These are phyloP conservation scores for Lodderomyces parapsilosis DNA, from an alignment of 1,139 yeast species.

Conservation along the genomic window DNA sequence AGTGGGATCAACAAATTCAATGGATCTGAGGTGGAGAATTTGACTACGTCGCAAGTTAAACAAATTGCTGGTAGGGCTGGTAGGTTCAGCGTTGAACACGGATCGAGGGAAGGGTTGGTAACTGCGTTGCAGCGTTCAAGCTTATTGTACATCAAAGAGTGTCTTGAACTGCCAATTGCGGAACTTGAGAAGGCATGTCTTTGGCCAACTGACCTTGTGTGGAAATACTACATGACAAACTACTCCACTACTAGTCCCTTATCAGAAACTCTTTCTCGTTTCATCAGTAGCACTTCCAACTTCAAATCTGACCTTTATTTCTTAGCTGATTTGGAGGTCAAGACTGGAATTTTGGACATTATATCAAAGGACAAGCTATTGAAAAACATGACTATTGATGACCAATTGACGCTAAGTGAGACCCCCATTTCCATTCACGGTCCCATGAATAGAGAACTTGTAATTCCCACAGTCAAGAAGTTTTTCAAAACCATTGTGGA, in stretches of 20 bases:
- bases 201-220: slow-evolving; percentile 69
- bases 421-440: slow-evolving; percentile 51
- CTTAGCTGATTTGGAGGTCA: slow-evolving; percentile 45
- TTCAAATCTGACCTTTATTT: slow-evolving; percentile 30
- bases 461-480: slow-evolving; percentile 25
- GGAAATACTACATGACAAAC: slow-evolving; percentile 57
- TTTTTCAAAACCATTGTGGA: slow-evolving; percentile 39
- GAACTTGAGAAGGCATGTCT: slow-evolving; percentile 55
- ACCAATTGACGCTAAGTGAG: slow-evolving; percentile 56
- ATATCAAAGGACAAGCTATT: slow-evolving; percentile 36
- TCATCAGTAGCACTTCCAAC: slow-evolving; percentile 37
- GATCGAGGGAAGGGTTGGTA: slow-evolving; percentile 57
- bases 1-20: slow-evolving; percentile 67
- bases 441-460: slow-evolving; percentile 8
- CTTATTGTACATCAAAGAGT: slow-evolving; percentile 39
- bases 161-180: slow-evolving; percentile 46
- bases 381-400: slow-evolving; percentile 37
- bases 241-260: slow-evolving; percentile 48
- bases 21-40: slow-evolving; percentile 50
- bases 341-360: slow-evolving; percentile 43
- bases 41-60: slow-evolving; percentile 68
- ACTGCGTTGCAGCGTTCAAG: slow-evolving; percentile 50
- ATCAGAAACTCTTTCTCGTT: slow-evolving; percentile 44
- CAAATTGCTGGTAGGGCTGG: slow-evolving; percentile 99
- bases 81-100: slow-evolving; percentile 47